Conservation (phyloP, 176 grass and related monocot genomes). For the Thalia dealbata region DNA sequence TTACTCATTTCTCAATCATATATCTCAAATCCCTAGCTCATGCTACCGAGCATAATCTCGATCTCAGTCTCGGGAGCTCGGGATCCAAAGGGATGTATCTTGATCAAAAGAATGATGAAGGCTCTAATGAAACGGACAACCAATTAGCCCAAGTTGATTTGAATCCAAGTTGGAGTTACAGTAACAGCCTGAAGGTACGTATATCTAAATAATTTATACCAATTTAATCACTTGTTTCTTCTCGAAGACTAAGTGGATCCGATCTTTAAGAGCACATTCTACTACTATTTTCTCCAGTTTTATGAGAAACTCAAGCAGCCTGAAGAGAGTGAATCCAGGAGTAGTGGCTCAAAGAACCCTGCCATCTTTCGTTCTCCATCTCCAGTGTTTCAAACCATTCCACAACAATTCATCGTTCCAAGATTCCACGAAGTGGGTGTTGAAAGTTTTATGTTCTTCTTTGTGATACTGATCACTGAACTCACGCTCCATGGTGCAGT, state of each 20-base stretch:
- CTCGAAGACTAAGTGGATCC: too few relatives aligned
- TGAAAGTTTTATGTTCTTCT: not conserved
- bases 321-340: not conserved
- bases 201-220: too few relatives aligned
- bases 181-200: conserved; percentile 5
- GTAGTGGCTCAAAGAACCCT: not conserved
- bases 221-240: too few relatives aligned
- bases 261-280: too few relatives aligned
- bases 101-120: not conserved
- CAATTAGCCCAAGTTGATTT: not conserved
- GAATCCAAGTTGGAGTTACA: conserved; percentile 2
- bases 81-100: conserved; percentile 7
- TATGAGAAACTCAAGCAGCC: conserved; percentile 12
- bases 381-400: conserved; percentile 18
- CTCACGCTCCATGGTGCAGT: not conserved
- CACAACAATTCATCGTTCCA: not conserved
- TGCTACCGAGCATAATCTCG: not conserved
- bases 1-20: not conserved
- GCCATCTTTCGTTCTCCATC: not conserved
- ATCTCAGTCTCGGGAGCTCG: conserved; percentile 12
- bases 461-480: not conserved
- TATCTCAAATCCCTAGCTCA: not conserved
- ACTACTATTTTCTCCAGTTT: not conserved
- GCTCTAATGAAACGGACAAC: not conserved
- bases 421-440: conserved; percentile 24